Base-by-base conservation (phyloP, 2,329 filamentous ascomycete genomes). In the Mollisia scopiformis region DNA sequence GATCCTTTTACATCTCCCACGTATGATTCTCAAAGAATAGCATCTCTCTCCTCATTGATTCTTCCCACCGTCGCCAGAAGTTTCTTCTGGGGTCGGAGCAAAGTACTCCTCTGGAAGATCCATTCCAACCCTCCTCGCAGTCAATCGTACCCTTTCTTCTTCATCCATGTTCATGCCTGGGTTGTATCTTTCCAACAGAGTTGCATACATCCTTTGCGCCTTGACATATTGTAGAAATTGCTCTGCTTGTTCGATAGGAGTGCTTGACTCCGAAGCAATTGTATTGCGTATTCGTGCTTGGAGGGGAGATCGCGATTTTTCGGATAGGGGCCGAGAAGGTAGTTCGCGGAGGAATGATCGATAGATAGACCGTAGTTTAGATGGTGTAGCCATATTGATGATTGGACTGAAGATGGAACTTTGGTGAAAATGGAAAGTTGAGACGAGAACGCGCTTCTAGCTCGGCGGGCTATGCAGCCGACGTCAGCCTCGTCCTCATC, bases 121-220 rank as follows among this genome's bases (percentile, higher is more conserved):
- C 89, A 97, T 92, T 19, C 94, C 95, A 41, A 98, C 93, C 73
- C 91, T 86, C 76, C 92, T 82, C 8, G 95, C 95, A 57, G 91
- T 90, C 79, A 97, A 79, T 60, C 92, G 80, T 43, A 97, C 88
- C 62, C 91, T 83, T 79, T 98, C 93, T 77, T 96, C 88, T 74
- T 88, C 89, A 67, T 90, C 87, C 89, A 97, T 91, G 67, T 86
- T 85, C 87, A 96, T 92, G 19, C 93, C 93, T 0, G 93, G 93
- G 75, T 98, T 98, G 78, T 99, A 98, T 69, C 93, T 84, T 77
- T 97, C 93, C 37, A 98, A 75, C 46, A 98, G 79, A 16, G 86
- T 88, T 27, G 86, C 84, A 75, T 98, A 97, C 73, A 86, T 85
- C 55, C 93, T 83, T 80, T 99, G 95, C n/a, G 93, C 89, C 69